These are phyloP conservation scores for Floccularia luteovirens DNA, from an alignment of 768 basidiomycete genomes.

Conservation along the genomic window DNA sequence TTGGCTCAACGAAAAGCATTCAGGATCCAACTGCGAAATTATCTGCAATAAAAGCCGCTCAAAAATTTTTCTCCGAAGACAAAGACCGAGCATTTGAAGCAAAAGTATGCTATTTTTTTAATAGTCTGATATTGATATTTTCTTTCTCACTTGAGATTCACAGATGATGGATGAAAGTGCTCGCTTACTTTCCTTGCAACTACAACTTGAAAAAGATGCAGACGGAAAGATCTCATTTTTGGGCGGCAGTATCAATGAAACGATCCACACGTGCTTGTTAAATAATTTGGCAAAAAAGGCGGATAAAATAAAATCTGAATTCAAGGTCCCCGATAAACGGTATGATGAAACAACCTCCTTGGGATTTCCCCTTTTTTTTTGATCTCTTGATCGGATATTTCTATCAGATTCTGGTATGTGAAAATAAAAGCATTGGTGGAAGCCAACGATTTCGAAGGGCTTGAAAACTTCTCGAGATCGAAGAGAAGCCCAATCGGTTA, in stretches of 20 bases:
- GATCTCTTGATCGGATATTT: conserved; percentile 3
- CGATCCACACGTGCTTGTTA: conserved; percentile 69
- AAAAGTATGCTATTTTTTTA: conserved; percentile 44
- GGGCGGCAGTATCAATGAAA: conserved; percentile 81
- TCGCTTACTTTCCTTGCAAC: conserved; percentile 72
- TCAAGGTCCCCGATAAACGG: conserved; percentile 95
- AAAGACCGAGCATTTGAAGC: conserved; percentile 89
- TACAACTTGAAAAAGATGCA: conserved; percentile 81
- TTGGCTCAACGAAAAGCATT: neutral
- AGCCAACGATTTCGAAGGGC: conserved; percentile 76
- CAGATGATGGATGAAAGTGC: conserved; percentile 90
- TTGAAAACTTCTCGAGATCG: conserved; percentile 81
- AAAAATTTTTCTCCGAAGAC: conserved; percentile 93
- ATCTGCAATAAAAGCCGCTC: conserved; percentile 68
- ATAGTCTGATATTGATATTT: neutral
- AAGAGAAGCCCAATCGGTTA: conserved; percentile 94
- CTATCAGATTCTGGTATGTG: conserved; percentile 82
- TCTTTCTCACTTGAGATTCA: neutral
- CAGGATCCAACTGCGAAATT: conserved; percentile 74
- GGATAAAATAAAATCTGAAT: conserved; percentile 83
- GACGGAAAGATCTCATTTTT: conserved; percentile 76
- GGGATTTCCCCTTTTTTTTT: neutral
- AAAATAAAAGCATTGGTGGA: conserved; percentile 80
- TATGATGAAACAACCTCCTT: conserved; percentile 22
- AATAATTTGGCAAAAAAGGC: conserved; percentile 82